Evolutionary conservation across 768 basidiomycete species (phyloP).

Genomic region (Boletus bicolor): DNA sequence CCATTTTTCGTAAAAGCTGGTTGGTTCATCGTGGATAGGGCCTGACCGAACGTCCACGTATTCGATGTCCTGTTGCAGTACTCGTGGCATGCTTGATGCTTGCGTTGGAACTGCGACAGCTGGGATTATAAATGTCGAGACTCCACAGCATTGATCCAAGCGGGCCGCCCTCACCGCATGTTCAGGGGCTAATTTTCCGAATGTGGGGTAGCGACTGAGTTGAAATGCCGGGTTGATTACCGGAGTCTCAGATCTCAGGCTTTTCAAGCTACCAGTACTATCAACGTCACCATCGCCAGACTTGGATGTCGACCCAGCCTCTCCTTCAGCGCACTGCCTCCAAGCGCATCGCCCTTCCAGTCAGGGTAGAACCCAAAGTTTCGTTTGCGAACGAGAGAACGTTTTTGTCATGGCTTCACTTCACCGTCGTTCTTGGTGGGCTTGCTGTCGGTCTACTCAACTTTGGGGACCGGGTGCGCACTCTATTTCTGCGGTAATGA

Average conservation of each 20-base stretch:
- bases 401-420: constrained; percentile 98
- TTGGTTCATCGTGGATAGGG: constrained; percentile 8
- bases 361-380: constrained; percentile 92
- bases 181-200: constrained; percentile 22
- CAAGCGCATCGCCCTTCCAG: constrained; percentile 95
- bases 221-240: constrained; percentile 14
- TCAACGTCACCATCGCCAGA: background rate
- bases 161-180: too few species aligned
- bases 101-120: background rate
- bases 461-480: constrained; percentile 87
- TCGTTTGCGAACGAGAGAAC: constrained; percentile 94
- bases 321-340: constrained; percentile 89
- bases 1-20: constrained; percentile 52
- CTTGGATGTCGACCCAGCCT: constrained; percentile 91
- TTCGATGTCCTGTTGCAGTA: constrained; percentile 20
- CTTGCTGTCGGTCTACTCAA: constrained; percentile 94
- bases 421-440: constrained; percentile 95
- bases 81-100: constrained; percentile 11
- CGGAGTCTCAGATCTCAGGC: background rate
- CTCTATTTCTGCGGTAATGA: background rate
- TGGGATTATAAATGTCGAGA: constrained; percentile 1
- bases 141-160: constrained; percentile 7
- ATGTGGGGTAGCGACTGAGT: background rate
- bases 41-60: constrained; percentile 22
- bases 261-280: background rate